Base-by-base conservation (phyloP, 192 early-diverging fungal species). In the Geranomyces michiganensis region DNA sequence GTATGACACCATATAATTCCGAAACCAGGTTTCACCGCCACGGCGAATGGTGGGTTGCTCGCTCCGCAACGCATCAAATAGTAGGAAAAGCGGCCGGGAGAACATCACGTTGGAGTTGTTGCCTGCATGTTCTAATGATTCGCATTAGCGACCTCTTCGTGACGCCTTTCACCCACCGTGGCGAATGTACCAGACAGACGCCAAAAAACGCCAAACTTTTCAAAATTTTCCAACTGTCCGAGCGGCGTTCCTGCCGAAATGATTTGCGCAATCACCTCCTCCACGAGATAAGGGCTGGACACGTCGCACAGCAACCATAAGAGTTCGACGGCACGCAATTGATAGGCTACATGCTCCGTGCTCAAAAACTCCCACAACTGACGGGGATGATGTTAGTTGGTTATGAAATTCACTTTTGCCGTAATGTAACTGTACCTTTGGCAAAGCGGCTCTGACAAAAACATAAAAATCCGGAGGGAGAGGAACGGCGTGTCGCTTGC, bases 121-220 rank as follows among this genome's bases (percentile, higher is more conserved):
- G 7, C 74, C 79, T 44, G 82, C 69, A 7, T 87, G 30, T 43
- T 61, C 74, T 74, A 43, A 15, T 29, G 29, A 60, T 29, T 6
- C 15, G 51, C 51, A 17, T 53, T 26, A 53, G 15, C 51, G 7
- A 17, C 51, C 3, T 41, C 5, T 3, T 41, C 36, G 5, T 41
- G 5, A 41, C 36, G 36, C 36, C 3, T 41, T 41, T 41, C 36
- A 10, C 36, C 36, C 10, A 3, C 36, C 10, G 15, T 24, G 19
- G 47, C 66, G 48, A 45, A 9, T 10, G 1, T 74, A 76, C 76
- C 88, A 12, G 90, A 90, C 0, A 88, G 64, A 29, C 82, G 66
- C 91, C 91, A 93, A 45, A 93, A 87, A 1, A 89, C 77, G 12
- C 86, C 88, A 79, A 93, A 92, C 46, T 82, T 78, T 63, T 89